These are phyloP conservation scores for Phanerochaete sordida DNA, from an alignment of 768 basidiomycete species.

Conservation along the genomic window DNA sequence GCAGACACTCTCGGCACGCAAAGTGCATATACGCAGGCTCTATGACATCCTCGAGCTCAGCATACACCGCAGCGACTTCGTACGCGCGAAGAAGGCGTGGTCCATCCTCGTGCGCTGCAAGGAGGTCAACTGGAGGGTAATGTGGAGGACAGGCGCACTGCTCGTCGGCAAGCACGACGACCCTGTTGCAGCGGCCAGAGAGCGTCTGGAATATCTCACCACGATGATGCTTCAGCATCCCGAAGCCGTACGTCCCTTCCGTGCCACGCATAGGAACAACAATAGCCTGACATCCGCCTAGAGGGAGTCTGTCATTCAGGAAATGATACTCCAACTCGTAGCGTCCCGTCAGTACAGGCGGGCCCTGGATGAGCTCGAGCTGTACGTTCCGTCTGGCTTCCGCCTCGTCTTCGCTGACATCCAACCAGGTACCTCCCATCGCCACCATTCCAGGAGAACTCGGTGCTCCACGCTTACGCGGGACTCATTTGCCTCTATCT, in stretches of 20 bases:
- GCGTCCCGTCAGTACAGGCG: conserved; percentile 52
- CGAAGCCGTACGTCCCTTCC: conserved; percentile 49
- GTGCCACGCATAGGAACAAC: background rate
- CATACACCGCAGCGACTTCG: conserved; percentile 62
- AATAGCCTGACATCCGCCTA: conserved; percentile 25
- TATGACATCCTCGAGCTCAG: conserved; percentile 72
- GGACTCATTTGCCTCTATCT: conserved; percentile 68
- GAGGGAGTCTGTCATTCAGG: conserved; percentile 74
- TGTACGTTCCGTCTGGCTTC: conserved; percentile 44
- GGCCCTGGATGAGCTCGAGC: conserved; percentile 82
- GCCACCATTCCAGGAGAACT: conserved; percentile 83
- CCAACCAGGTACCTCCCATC: conserved; percentile 73
- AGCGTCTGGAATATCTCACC: conserved; percentile 57
- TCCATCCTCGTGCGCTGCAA: conserved; percentile 71
- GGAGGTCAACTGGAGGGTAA: conserved; percentile 68
- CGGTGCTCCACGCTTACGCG: conserved; percentile 77
- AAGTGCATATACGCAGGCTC: conserved; percentile 69
- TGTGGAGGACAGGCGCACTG: conserved; percentile 68
- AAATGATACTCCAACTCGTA: conserved; percentile 69
- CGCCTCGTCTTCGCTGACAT: conserved; percentile 4
- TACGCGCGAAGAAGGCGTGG: conserved; percentile 69
- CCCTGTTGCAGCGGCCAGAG: conserved; percentile 26
- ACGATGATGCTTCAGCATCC: conserved; percentile 68
- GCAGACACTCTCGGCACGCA: conserved; percentile 50
- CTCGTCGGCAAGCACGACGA: conserved; percentile 29